These are phyloP conservation scores for Logfia minima DNA, from an alignment of 129 eudicot genomes.

Conservation along the genomic window DNA sequence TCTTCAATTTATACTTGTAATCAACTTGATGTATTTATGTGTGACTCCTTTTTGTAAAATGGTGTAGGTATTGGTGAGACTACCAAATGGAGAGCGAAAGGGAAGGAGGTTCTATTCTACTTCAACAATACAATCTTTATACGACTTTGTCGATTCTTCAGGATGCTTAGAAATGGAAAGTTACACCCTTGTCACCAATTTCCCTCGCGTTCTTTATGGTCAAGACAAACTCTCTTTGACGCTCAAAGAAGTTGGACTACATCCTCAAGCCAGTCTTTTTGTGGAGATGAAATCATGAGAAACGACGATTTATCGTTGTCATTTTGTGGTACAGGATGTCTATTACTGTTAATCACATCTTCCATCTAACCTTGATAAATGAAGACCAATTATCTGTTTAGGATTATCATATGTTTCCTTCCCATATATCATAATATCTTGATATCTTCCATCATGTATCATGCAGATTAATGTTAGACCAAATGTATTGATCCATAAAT, in stretches of 20 bases:
- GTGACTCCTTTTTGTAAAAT: not conserved
- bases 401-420: slow-evolving; percentile 7
- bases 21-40: not conserved
- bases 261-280: slow-evolving; percentile 98
- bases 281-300: slow-evolving; percentile 68
- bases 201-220: slow-evolving; percentile 83
- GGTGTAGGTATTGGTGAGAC: slow-evolving; percentile 76
- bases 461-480: slow-evolving; percentile 19
- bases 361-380: slow-evolving; percentile 12
- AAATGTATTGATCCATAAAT: slow-evolving; percentile 1
- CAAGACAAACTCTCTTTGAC: slow-evolving; percentile 59
- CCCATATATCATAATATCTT: slow-evolving; percentile 4
- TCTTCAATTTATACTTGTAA: not conserved
- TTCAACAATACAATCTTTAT: slow-evolving; percentile 64
- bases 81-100: slow-evolving; percentile 90
- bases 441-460: slow-evolving; percentile 14
- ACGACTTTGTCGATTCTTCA: slow-evolving; percentile 87
- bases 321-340: slow-evolving; percentile 10
- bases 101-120: slow-evolving; percentile 72
- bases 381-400: slow-evolving; percentile 15
- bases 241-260: slow-evolving; percentile 76
- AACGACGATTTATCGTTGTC: not conserved
- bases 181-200: slow-evolving; percentile 84
- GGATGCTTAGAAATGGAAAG: slow-evolving; percentile 66
- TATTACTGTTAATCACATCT: slow-evolving; percentile 6